Conservation (phyloP, 2,329 filamentous ascomycete species). For the Microsporum audouinii region DNA sequence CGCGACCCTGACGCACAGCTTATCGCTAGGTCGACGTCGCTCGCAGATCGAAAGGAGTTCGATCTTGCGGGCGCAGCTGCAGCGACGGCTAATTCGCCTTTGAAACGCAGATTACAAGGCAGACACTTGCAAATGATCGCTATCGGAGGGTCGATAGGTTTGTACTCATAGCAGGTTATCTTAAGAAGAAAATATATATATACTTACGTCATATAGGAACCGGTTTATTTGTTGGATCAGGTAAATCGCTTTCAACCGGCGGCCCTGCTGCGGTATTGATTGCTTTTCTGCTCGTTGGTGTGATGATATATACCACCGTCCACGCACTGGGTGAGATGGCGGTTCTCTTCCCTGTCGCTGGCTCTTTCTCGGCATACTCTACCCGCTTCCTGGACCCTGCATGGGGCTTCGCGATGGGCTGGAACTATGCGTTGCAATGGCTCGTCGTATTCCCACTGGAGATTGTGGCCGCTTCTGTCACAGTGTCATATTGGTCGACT, state of each 20-base stretch:
- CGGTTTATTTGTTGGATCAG: constrained; percentile 34
- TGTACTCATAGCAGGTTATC: background rate
- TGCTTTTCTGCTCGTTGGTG: constrained; percentile 33
- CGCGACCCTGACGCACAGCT: constrained; percentile 21
- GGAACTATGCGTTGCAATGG: constrained; percentile 53
- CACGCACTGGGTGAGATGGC: constrained; percentile 40
- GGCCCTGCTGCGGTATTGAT: constrained; percentile 36
- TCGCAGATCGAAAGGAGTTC: constrained; percentile 14
- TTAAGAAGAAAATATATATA: background rate
- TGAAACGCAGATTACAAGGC: constrained; percentile 33
- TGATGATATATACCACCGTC: constrained; percentile 59
- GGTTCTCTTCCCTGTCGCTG: constrained; percentile 39
- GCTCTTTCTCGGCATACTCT: constrained; percentile 38
- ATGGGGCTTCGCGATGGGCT: constrained; percentile 39
- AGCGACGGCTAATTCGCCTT: constrained; percentile 20
- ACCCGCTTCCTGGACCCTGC: constrained; percentile 37
- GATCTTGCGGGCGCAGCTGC: constrained; percentile 21
- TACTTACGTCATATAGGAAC: constrained; percentile 22
- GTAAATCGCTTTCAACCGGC: constrained; percentile 27
- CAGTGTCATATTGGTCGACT: constrained; percentile 50
- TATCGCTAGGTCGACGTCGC: constrained; percentile 10
- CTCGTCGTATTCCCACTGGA: constrained; percentile 65
- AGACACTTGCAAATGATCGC: constrained; percentile 50
- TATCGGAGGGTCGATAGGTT: constrained; percentile 46
- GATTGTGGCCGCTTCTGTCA: constrained; percentile 51